phyloP scores from a whole-genome alignment of 495 filamentous ascomycete species.

The Penicillium fimorum region DNA sequence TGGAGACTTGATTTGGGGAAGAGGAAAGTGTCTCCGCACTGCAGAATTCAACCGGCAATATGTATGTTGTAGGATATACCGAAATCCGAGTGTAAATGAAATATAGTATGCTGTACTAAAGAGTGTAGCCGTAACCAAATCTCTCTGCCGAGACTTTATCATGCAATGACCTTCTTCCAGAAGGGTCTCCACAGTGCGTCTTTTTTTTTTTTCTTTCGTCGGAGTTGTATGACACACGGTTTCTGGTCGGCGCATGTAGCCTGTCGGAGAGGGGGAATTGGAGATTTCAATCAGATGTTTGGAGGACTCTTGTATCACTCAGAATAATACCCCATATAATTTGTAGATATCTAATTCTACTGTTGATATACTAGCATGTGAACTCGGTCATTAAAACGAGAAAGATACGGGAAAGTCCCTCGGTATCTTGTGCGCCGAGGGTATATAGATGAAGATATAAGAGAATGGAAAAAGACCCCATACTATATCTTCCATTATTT shows the following conservation, averaged over 20 bases:
- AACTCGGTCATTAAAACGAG: background rate
- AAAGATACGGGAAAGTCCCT: conserved; percentile 3
- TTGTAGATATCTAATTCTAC: too few relatives aligned
- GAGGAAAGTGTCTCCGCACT: background rate
- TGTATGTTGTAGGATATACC: background rate
- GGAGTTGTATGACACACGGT: conserved; percentile 31
- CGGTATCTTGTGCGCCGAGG: conserved; percentile 7
- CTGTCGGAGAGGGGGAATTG: conserved; percentile 16
- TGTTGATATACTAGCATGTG: conserved; percentile 5
- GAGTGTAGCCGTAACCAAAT: background rate
- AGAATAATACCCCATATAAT: background rate
- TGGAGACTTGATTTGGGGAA: background rate
- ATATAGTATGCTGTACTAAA: background rate
- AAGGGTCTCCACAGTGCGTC: conserved; percentile 29
- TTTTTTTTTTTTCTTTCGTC: conserved; percentile 31
- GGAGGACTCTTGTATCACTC: background rate
- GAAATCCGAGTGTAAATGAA: background rate
- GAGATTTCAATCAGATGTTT: conserved; percentile 1
- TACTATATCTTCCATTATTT: background rate
- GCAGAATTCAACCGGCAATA: background rate
- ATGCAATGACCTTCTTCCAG: conserved; percentile 6
- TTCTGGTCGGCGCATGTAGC: conserved; percentile 14
- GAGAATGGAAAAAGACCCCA: background rate
- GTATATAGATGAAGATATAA: background rate
- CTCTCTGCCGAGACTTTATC: background rate